Evolutionary conservation across 352 stramenopile genomes (phyloP).

Genomic region (Phytopythium oedochilum): DNA sequence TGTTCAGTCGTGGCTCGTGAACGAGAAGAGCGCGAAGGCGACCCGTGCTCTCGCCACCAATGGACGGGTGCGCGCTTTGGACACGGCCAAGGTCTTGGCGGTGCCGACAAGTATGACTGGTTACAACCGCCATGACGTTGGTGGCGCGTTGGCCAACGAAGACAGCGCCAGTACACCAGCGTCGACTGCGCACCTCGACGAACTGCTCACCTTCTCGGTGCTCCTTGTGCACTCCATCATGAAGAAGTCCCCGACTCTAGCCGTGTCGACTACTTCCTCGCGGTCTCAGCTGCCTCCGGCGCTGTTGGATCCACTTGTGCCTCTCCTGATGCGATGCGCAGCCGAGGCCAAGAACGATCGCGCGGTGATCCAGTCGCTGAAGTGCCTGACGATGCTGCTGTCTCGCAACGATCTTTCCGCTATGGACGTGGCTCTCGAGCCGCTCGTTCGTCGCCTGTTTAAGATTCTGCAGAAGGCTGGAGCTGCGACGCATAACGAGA

Average conservation of each 20-base stretch:
- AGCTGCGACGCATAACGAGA: conserved; percentile 91
- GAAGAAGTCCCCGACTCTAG: conserved; percentile 18
- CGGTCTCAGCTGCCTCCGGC: conserved; percentile 22
- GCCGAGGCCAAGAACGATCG: conserved; percentile 90
- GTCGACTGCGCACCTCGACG: conserved; percentile 62
- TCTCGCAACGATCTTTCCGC: conserved; percentile 83
- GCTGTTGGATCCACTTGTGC: conserved; percentile 92
- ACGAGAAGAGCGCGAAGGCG: conserved; percentile 66
- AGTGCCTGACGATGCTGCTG: conserved; percentile 90
- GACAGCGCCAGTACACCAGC: neutral
- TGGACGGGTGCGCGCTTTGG: conserved; percentile 43
- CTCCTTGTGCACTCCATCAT: conserved; percentile 79
- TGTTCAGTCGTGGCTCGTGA: conserved; percentile 72
- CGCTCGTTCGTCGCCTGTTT: conserved; percentile 90
- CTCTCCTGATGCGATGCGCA: conserved; percentile 89
- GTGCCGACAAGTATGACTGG: conserved; percentile 38
- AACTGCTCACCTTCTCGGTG: conserved; percentile 84
- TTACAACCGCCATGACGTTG: conserved; percentile 64
- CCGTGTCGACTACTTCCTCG: conserved; percentile 9
- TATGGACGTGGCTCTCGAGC: conserved; percentile 67
- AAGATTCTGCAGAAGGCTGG: conserved; percentile 89
- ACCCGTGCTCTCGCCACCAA: conserved; percentile 44
- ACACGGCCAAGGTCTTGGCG: conserved; percentile 39
- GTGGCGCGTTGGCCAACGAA: conserved; percentile 14
- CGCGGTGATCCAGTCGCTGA: conserved; percentile 90